These are phyloP conservation scores for Farysia itapuensis DNA, from an alignment of 1,284 basidiomycete genomes.

Conservation along the genomic window DNA sequence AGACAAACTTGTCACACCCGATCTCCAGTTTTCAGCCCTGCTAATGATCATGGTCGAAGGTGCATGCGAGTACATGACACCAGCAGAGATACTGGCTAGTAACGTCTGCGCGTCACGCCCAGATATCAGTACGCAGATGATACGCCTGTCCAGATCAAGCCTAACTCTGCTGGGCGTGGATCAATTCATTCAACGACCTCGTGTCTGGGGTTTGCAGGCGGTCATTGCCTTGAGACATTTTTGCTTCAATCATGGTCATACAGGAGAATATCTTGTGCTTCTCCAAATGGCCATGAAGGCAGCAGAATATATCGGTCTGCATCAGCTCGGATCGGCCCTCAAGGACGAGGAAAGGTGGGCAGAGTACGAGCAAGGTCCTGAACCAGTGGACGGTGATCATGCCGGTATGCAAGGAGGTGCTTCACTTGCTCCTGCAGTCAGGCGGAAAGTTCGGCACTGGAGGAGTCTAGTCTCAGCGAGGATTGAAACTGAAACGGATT, in stretches of 20 bases:
- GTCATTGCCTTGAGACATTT: slow-evolving; percentile 27
- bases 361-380: slow-evolving; percentile 4
- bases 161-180: slow-evolving; percentile 14
- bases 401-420: too few relatives aligned
- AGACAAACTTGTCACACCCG: slow-evolving; percentile 3
- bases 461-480: slow-evolving; percentile 25
- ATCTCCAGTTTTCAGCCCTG: slow-evolving; percentile 25
- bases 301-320: slow-evolving; percentile 36
- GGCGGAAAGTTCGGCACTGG: slow-evolving; percentile 22
- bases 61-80: slow-evolving; percentile 37
- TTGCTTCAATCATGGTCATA: slow-evolving; percentile 31
- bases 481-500: slow-evolving; percentile 19
- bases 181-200: slow-evolving; percentile 21
- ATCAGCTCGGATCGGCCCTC: slow-evolving; percentile 40
- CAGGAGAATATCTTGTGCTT: slow-evolving; percentile 21
- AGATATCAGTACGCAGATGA: slow-evolving; percentile 19
- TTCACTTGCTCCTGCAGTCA: not conserved
- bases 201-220: slow-evolving; percentile 33
- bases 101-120: slow-evolving; percentile 17
- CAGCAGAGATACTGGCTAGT: slow-evolving; percentile 28
- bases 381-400: not conserved
- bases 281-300: slow-evolving; percentile 30
- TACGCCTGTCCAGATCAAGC: slow-evolving; percentile 5
- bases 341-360: slow-evolving; percentile 42
- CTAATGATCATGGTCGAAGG: slow-evolving; percentile 30